A percentile compares a stretch with the other conserved stretches of the same genome.
Evolutionary conservation across 2,329 filamentous ascomycete species (phyloP).

Genomic region (Purpureocillium takamizusanense): DNA sequence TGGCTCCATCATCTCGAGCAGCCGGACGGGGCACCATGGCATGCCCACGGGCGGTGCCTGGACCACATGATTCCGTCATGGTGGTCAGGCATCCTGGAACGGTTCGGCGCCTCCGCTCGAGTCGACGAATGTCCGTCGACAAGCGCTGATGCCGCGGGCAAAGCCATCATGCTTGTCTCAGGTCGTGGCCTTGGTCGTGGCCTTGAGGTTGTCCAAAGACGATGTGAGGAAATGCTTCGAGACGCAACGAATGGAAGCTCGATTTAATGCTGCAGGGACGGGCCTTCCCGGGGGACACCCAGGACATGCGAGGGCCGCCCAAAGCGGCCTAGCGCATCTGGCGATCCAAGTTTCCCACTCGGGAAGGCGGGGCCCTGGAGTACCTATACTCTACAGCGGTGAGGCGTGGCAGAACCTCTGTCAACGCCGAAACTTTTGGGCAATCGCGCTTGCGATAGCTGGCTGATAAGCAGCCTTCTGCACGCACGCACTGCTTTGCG

Average conservation of each 20-base stretch:
- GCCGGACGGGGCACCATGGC: too few relatives aligned
- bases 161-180: constrained; percentile 17
- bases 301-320: too few relatives aligned
- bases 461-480: too few relatives aligned
- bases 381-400: too few relatives aligned
- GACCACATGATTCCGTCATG: constrained; percentile 8
- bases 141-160: constrained; percentile 7
- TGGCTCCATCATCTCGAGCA: too few relatives aligned
- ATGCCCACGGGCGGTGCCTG: too few relatives aligned
- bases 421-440: constrained; percentile 25
- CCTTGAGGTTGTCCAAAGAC: constrained; percentile 1
- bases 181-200: constrained; percentile 3
- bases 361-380: too few relatives aligned
- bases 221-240: not conserved
- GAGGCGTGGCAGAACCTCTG: constrained; percentile 23
- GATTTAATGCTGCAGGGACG: not conserved
- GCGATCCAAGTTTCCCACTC: not conserved
- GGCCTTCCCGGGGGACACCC: too few relatives aligned
- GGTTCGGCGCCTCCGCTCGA: constrained; percentile 6
- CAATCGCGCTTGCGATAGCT: constrained; percentile 2
- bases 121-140: constrained; percentile 4
- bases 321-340: too few relatives aligned
- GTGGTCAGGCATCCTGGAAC: constrained; percentile 6
- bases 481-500: too few relatives aligned
- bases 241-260: not conserved